Conservation (phyloP, 2,329 filamentous ascomycete species). For the Fusarium pininemorale region DNA sequence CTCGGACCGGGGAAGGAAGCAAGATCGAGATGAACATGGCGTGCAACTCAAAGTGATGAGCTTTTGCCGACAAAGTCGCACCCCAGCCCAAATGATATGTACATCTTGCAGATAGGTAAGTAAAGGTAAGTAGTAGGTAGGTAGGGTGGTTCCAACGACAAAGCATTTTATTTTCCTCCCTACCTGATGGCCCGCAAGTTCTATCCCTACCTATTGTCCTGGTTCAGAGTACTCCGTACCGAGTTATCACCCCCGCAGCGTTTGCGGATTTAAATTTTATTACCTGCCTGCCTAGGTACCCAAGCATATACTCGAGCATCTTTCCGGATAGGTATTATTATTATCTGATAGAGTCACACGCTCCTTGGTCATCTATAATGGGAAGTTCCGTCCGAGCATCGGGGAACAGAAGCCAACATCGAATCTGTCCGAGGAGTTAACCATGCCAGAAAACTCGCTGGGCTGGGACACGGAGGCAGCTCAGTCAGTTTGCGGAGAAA, state of each 20-base stretch:
- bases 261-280: conserved; percentile 12
- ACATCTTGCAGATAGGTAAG: background rate
- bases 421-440: conserved; percentile 2
- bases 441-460: conserved; percentile 18
- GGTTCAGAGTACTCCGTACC: background rate
- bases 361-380: background rate
- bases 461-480: background rate
- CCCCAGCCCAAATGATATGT: background rate
- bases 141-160: background rate
- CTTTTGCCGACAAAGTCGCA: conserved; percentile 6
- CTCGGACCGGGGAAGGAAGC: background rate
- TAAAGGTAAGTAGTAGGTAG: background rate
- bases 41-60: background rate
- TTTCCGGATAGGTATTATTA: background rate
- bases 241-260: background rate
- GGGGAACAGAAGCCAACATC: background rate
- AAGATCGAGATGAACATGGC: background rate
- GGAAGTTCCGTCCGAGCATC: conserved; percentile 9
- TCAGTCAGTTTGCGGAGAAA: conserved; percentile 10
- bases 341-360: background rate
- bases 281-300: background rate
- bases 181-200: background rate
- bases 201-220: background rate
- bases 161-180: background rate
- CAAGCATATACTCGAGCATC: background rate